Base-by-base conservation (phyloP, 805 yeast species). In the Nakazawaea populi region DNA sequence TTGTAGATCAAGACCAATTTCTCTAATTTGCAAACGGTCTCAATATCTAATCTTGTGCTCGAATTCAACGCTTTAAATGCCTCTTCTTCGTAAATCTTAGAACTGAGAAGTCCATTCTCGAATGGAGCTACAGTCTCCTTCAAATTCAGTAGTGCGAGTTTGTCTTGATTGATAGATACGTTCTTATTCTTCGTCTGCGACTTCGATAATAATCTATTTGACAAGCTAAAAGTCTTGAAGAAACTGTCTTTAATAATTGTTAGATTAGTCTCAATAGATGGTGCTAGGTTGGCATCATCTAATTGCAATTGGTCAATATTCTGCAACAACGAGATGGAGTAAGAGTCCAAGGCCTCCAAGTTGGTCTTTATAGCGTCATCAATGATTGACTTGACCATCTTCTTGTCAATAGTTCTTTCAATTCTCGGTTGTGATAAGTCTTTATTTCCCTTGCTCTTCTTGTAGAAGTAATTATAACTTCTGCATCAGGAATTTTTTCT, bases 1-100 rank as follows among this genome's bases (percentile, higher is more conserved):
- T 62, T 50, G 42, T 64, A 63, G 1, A 59, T 47, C 8, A 59
- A 40, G 14, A 57, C 55, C 35, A 64, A 47, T 30, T 64, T 52
- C 31, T 60, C 62, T 37, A 66, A 43, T 37, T 58, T 34, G 27
- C 34, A 44, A 3, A 44, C 14, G 24, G 27, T 38, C 28, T 44
- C 40, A 7, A 48, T 41, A 6, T 36, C 47, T n/a, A 18, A n/a
- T 30, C 31, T 42, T 12, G 24, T 28, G 10, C 8, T 12, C 12
- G n/a, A 43, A 36, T 37, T 35, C 14, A 48, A 34, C 6, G 29
- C 3, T 35, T 37, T 36, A 28, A 37, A 45, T 6, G 41, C 8
- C 8, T 45, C 36, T 6, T 45, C 39, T 8, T 37, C 14, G 11
- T 37, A 45, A 12, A 45, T 45, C 28, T 29, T n/a, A 12, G 12